Conservation (phyloP, 441 rosid genomes). For the Euphorbia schlechtendalii region DNA sequence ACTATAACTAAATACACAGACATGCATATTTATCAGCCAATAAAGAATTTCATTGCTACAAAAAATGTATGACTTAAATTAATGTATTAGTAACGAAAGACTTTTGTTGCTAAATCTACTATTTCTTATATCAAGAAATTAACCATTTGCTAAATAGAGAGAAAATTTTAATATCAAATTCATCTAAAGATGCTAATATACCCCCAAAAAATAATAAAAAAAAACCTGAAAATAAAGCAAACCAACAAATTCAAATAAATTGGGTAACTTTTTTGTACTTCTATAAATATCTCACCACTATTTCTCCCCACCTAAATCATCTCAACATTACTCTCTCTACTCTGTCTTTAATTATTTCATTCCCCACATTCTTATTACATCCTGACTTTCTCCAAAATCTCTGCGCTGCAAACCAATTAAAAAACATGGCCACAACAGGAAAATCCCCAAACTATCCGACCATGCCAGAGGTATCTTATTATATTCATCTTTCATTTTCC, state of each 20-base stretch:
- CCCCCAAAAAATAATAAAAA: background rate
- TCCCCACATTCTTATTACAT: background rate
- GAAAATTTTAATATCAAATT: background rate
- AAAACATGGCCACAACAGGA: conserved; percentile 31
- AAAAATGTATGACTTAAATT: too few relatives aligned
- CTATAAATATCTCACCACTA: background rate
- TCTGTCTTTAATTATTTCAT: background rate
- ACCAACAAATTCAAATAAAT: background rate
- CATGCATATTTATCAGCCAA: too few relatives aligned
- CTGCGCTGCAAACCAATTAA: conserved; percentile 4
- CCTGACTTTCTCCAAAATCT: background rate
- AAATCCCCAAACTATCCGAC: conserved; percentile 38
- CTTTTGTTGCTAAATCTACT: too few relatives aligned
- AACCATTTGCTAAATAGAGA: too few relatives aligned
- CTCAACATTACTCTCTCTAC: background rate
- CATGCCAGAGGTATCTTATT: conserved; percentile 55
- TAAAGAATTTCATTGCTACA: too few relatives aligned
- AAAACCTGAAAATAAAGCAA: background rate
- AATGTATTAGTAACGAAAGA: too few relatives aligned
- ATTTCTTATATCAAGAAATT: too few relatives aligned
- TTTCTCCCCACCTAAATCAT: background rate
- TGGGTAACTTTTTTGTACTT: background rate
- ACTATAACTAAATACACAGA: too few relatives aligned
- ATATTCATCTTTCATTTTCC: too few relatives aligned
- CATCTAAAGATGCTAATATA: background rate